Evolutionary conservation across 2,329 filamentous ascomycete genomes (phyloP).

Genomic region (Beauveria brongniartii): DNA sequence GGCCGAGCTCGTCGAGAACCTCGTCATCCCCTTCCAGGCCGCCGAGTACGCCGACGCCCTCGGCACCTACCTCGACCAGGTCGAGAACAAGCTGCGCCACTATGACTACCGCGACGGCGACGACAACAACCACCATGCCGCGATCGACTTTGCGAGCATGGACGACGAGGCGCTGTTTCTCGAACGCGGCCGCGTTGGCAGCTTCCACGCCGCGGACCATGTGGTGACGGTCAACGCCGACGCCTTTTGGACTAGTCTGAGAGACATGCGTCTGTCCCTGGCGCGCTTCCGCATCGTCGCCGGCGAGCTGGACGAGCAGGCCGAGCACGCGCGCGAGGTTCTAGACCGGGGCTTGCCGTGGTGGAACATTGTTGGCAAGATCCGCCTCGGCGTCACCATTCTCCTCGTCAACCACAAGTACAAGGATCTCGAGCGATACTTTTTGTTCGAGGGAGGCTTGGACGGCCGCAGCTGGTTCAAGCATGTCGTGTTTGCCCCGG

Average conservation of each 20-base stretch:
- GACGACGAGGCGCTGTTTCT: constrained; percentile 22
- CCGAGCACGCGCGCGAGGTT: constrained; percentile 34
- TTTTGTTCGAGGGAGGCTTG: constrained; percentile 67
- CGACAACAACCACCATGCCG: not conserved
- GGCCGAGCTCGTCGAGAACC: constrained; percentile 52
- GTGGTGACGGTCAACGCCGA: constrained; percentile 26
- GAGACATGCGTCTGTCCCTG: constrained; percentile 30
- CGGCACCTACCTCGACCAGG: constrained; percentile 40
- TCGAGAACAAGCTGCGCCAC: constrained; percentile 37
- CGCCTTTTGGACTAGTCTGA: constrained; percentile 32
- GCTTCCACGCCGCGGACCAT: constrained; percentile 12
- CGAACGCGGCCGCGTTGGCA: constrained; percentile 18
- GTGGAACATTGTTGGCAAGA: constrained; percentile 67
- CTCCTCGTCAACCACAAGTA: constrained; percentile 68
- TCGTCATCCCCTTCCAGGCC: constrained; percentile 56
- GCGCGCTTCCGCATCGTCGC: constrained; percentile 32
- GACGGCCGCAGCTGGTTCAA: constrained; percentile 86
- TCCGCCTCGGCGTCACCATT: constrained; percentile 56
- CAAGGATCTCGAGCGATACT: constrained; percentile 74
- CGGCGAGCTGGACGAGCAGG: constrained; percentile 36
- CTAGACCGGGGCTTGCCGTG: constrained; percentile 55
- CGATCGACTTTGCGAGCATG: constrained; percentile 15
- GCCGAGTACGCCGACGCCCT: constrained; percentile 56
- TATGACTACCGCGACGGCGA: constrained; percentile 14
- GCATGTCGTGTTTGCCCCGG: constrained; percentile 88